Conservation (phyloP, 345 rosid species). For the Camelina neglecta region DNA sequence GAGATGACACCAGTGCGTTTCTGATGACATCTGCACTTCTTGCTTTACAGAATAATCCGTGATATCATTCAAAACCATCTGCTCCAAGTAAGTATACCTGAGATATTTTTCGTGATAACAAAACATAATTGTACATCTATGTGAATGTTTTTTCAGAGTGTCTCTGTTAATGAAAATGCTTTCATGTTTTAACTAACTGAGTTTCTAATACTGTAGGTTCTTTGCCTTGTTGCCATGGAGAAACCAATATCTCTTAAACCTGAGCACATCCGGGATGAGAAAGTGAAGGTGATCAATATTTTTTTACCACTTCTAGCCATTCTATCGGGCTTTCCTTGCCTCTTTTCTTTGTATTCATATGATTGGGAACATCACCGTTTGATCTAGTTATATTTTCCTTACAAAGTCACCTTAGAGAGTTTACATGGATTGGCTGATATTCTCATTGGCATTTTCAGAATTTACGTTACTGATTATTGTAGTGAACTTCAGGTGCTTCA, state of each 20-base stretch:
- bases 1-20: not conserved
- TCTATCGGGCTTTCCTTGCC: not conserved
- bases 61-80: constrained; percentile 98
- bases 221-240: constrained; percentile 97
- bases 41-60: constrained; percentile 71
- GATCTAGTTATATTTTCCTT: constrained; percentile 7
- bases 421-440: constrained; percentile 21
- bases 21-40: constrained; percentile 18
- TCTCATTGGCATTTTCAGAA: constrained; percentile 4
- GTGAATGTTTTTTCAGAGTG: constrained; percentile 5
- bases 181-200: not conserved
- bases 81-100: constrained; percentile 66
- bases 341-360: not conserved
- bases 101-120: not conserved
- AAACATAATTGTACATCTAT: not conserved
- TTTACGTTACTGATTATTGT: constrained; percentile 27
- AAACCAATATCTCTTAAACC: constrained; percentile 97
- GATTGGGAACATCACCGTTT: not conserved
- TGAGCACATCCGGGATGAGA: constrained; percentile 98
- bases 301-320: constrained; percentile 23
- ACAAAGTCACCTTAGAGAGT: not conserved
- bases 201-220: constrained; percentile 61
- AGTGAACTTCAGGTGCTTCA: constrained; percentile 75
- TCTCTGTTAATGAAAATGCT: constrained; percentile 18
- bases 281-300: constrained; percentile 79